Percentiles rank a stretch among this genome's conserved stretches.
Evolutionary conservation across 2,329 filamentous ascomycete genomes (phyloP).

Genomic region (Calonectria pseudoreteaudii): DNA sequence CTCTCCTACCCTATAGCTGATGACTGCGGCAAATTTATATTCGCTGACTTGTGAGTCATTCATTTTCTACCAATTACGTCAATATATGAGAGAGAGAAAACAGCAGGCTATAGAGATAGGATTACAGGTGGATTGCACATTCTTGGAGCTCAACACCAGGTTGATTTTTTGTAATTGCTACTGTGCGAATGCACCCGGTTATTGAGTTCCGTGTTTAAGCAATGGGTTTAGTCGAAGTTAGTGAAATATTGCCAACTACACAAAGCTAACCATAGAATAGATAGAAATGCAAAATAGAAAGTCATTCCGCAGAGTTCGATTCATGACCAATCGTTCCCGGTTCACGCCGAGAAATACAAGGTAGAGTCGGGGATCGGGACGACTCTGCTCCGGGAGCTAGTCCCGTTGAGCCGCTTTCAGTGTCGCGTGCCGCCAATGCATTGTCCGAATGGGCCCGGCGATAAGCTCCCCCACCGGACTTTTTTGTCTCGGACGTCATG

Average conservation of each 20-base stretch:
- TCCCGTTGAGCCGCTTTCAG: neutral
- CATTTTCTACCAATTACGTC: neutral
- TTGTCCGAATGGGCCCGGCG: slow-evolving; percentile 39
- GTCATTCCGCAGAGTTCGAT: neutral
- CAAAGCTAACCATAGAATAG: neutral
- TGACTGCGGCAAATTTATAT: neutral
- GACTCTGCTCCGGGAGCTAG: slow-evolving; percentile 18
- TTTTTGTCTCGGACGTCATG: slow-evolving; percentile 42
- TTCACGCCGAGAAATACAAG: neutral
- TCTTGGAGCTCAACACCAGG: neutral
- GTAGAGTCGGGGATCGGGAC: slow-evolving; percentile 4
- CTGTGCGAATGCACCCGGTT: no score
- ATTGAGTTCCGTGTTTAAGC: neutral
- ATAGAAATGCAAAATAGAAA: neutral
- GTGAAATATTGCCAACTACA: neutral
- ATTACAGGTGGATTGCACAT: neutral
- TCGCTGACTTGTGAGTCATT: neutral
- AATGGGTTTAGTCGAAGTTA: neutral
- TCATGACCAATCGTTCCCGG: neutral
- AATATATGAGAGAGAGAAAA: neutral
- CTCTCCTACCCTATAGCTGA: neutral
- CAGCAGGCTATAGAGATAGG: neutral
- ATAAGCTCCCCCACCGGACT: slow-evolving; percentile 34
- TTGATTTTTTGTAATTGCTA: neutral
- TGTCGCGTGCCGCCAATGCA: slow-evolving; percentile 27